Base-by-base conservation (phyloP, 768 basidiomycete genomes). In the Mycena floridula region DNA sequence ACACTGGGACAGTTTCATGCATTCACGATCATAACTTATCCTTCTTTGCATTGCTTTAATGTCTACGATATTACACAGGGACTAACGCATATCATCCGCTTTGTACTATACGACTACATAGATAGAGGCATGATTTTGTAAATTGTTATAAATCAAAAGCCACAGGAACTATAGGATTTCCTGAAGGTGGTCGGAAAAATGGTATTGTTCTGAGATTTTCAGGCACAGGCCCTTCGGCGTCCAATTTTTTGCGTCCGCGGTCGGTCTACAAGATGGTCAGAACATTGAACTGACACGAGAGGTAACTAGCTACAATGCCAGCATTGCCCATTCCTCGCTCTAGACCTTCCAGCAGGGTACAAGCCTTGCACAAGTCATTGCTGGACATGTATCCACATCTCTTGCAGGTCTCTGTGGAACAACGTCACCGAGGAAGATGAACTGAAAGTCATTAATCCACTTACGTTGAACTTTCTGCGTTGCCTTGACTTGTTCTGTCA, bases 371-470 rank as follows among this genome's bases (percentile, higher is more conserved):
- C n/a, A 99, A 66, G n/a, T 86, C 82, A 53, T 98, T 96, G 49
- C 90, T 94, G 3, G 93, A 88, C 73, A 98, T 94, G 60, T 94
- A 94, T 3, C 93, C 93, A 54, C 96, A 99, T 38, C 91, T 74
- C 54, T 81, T 73, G 59, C 96, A 99, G 13, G 81, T 91, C 67
- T 90, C 93, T 98, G 59, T 7, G 30, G 20, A 48, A 13, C 25
- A 18, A 40, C 21, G 37, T 38, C 46, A 44, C 53, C 38, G 9
- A 37, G 40, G 25, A 39, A 39, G 22, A 25, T 46, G 24, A 46
- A 45, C 47, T 32, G 15, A 13, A n/a, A 46, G 20, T 30, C 22
- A 32, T 30, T n/a, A 25, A 3, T 7, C 18, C 1, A 70, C 85
- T 61, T 64, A 95, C 93, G 89, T 62, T 93, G 89, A 23, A 72